Percentiles rank a stretch among this genome's conserved stretches.
Conservation (phyloP, 371 early-diverging fungal genomes). For the Mortierella sp. region DNA sequence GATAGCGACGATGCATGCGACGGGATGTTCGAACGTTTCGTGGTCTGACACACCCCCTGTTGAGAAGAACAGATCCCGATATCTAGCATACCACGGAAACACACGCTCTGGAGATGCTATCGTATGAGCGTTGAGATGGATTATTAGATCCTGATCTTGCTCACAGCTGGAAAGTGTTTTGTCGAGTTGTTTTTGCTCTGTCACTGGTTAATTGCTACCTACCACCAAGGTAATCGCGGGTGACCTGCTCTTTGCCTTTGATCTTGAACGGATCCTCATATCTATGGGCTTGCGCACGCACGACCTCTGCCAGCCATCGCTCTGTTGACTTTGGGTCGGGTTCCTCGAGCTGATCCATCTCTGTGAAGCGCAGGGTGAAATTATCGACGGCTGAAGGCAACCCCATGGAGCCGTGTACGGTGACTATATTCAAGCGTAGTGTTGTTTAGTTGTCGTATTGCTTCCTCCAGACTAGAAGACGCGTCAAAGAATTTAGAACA, state of each 20-base stretch:
- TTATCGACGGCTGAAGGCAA: conserved; percentile 71
- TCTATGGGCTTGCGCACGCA: conserved; percentile 49
- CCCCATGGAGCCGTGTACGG: conserved; percentile 76
- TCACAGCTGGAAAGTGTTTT: conserved; percentile 8
- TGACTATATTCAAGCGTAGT: conserved; percentile 59
- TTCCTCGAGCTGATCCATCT: conserved; percentile 68
- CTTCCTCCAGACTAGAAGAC: background rate
- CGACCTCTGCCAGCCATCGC: conserved; percentile 66
- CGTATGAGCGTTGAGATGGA: too few relatives aligned
- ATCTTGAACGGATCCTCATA: conserved; percentile 34
- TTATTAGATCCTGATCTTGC: too few relatives aligned
- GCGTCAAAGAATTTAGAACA: background rate
- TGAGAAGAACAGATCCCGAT: conserved; percentile 74
- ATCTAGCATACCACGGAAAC: conserved; percentile 92
- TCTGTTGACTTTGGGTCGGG: conserved; percentile 66
- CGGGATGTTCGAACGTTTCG: conserved; percentile 95
- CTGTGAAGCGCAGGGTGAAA: conserved; percentile 77
- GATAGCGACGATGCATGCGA: conserved; percentile 84
- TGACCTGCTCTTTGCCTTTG: conserved; percentile 56
- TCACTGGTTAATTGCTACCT: too few relatives aligned
- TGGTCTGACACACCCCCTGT: conserved; percentile 83
- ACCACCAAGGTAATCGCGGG: conserved; percentile 63
- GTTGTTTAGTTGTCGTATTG: conserved; percentile 1
- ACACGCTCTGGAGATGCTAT: conserved; percentile 32
- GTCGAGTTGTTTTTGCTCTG: too few relatives aligned